Conservation (phyloP, 345 rosid species). For the Rhizophora mangle region DNA sequence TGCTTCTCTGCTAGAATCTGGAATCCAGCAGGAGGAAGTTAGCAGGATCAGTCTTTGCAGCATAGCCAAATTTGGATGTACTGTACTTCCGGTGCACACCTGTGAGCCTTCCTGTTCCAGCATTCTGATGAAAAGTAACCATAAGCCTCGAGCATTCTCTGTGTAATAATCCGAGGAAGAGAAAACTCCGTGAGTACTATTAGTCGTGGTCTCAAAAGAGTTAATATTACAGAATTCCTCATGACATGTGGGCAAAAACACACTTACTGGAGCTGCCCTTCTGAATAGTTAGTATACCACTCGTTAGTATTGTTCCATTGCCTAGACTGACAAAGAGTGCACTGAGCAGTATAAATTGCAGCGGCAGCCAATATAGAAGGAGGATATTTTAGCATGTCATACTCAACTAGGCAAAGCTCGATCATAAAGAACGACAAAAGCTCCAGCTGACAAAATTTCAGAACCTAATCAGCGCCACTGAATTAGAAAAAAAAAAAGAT, state of each 20-base stretch:
- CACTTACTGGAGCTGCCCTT: constrained; percentile 50
- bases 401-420: constrained; percentile 69
- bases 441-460: constrained; percentile 56
- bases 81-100: constrained; percentile 80
- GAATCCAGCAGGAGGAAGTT: constrained; percentile 48
- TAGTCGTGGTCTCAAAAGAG: not conserved
- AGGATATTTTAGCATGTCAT: constrained; percentile 58
- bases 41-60: constrained; percentile 65
- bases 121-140: constrained; percentile 68
- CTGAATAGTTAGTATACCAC: constrained; percentile 51
- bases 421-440: constrained; percentile 65
- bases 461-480: constrained; percentile 10
- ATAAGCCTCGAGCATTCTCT: constrained; percentile 87
- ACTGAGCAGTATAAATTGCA: constrained; percentile 65
- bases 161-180: not conserved
- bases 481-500: not conserved
- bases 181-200: not conserved
- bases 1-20: constrained; percentile 16
- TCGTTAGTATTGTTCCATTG: constrained; percentile 58
- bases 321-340: constrained; percentile 37
- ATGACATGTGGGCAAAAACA: not conserved
- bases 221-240: not conserved
- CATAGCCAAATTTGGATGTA: constrained; percentile 72
- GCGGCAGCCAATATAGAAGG: constrained; percentile 63
- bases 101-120: constrained; percentile 75